Base-by-base conservation (phyloP, 2,329 filamentous ascomycete species). In the Aspergillus candidus region DNA sequence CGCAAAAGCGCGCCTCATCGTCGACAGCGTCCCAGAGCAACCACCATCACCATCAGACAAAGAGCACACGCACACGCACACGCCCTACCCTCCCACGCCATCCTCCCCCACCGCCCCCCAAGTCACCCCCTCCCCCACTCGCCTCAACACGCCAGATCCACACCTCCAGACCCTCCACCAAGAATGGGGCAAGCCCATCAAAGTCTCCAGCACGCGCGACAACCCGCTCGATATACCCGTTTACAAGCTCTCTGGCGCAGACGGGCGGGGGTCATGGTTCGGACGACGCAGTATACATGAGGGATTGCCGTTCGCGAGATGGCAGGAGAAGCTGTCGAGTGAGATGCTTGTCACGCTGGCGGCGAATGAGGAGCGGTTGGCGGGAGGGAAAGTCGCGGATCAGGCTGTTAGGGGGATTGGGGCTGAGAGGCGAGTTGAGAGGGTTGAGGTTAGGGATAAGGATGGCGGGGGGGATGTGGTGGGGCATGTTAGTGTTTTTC, bases 211-310 rank as follows among this genome's bases (percentile, higher is more conserved):
- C 34, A 67, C 78, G 3, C 82, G 76, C 53, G 83, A 90, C 14
- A 93, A 94, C 58, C 86, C 88, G 0, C 72, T 88, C 7, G 81
- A 77, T 0, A 82, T 96, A 49, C 76, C 74, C 43, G 81, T 96
- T 17, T 95, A 86, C 70, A 94, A 94, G 64, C 75, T 93, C 47
- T 71, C 76, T 0, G 80, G 84, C 2, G 84, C 86, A 56, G 91
- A 97, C 65, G 82, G 88, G 32, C 83, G 83, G 52, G 91, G 90
- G 2, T 76, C 86, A 6, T 97, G 91, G 91, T 97, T 96, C 66
- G 88, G 88, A 17, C 74, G 91, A 43, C 75, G 85, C 38, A 94
- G 88, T 61, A 74, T 94, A 14, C 89, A 96, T 58, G 81, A 86
- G 55, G 86, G 84, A 0, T 63, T 94, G 14, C 74, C 82, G 0